Conservation (phyloP, 805 yeast genomes). For the Candida insectorum region DNA sequence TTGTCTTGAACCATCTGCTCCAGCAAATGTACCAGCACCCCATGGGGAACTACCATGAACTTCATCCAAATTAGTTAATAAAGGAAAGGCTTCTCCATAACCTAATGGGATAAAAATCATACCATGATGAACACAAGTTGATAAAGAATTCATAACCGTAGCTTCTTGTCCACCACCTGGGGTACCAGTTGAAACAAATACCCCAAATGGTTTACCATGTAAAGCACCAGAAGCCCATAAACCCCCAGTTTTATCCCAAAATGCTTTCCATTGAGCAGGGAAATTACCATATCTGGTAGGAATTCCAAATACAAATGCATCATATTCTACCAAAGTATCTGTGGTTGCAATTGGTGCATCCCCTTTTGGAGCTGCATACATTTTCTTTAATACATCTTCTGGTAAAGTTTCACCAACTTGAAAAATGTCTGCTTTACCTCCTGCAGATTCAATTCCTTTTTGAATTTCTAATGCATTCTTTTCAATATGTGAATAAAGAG, state of each 20-base stretch:
- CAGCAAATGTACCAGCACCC: slow-evolving; percentile 84
- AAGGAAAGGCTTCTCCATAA: slow-evolving; percentile 43
- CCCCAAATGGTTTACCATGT: slow-evolving; percentile 70
- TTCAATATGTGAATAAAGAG: slow-evolving; percentile 75
- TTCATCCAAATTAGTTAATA: slow-evolving; percentile 55
- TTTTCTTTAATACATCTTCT: slow-evolving; percentile 12
- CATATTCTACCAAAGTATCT: slow-evolving; percentile 60
- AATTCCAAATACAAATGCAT: slow-evolving; percentile 73
- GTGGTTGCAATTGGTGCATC: slow-evolving; percentile 56
- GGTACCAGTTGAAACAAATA: slow-evolving; percentile 70
- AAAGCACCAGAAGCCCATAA: slow-evolving; percentile 72
- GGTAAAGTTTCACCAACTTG: slow-evolving; percentile 59
- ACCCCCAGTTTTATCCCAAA: slow-evolving; percentile 78
- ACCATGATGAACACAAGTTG: slow-evolving; percentile 74
- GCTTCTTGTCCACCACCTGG: slow-evolving; percentile 81
- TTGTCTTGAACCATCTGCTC: slow-evolving; percentile 70
- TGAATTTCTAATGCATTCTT: slow-evolving; percentile 63
- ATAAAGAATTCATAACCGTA: slow-evolving; percentile 57
- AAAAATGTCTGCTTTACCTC: slow-evolving; percentile 62
- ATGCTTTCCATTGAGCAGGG: slow-evolving; percentile 75
- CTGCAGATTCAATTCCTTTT: slow-evolving; percentile 68
- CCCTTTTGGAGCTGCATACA: slow-evolving; percentile 17
- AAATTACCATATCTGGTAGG: slow-evolving; percentile 79
- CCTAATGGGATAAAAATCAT: slow-evolving; percentile 78
- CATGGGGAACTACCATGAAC: slow-evolving; percentile 80